Evolutionary conservation across 2,329 filamentous ascomycete genomes (phyloP).

Genomic region (Fusarium devonianum): DNA sequence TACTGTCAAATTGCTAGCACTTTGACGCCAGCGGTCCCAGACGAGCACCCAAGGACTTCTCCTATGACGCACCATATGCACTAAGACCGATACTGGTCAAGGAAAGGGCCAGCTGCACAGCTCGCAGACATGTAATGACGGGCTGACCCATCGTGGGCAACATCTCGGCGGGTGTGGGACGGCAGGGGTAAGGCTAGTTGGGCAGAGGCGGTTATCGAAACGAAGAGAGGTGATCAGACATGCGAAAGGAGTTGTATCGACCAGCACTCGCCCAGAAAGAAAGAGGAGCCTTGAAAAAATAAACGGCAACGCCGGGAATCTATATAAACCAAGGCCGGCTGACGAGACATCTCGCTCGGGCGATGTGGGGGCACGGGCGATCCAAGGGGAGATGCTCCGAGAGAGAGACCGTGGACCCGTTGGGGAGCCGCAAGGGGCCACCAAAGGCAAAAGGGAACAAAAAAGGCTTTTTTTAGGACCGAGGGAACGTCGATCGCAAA

Average conservation of each 20-base stretch:
- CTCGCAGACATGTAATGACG: constrained; percentile 32
- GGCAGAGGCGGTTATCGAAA: background rate
- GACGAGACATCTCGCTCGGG: constrained; percentile 34
- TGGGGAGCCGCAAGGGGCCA: constrained; percentile 20
- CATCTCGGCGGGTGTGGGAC: constrained; percentile 4
- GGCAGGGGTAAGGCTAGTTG: background rate
- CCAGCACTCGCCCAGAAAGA: constrained; percentile 15
- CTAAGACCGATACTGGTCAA: constrained; percentile 38
- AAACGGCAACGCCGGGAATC: constrained; percentile 35
- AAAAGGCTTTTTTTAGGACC: constrained; percentile 32
- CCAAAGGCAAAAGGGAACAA: constrained; percentile 12
- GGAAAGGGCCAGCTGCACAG: constrained; percentile 35
- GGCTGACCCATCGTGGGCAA: constrained; percentile 29
- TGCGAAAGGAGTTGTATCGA: constrained; percentile 6
- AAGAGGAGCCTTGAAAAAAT: constrained; percentile 17
- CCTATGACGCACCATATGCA: constrained; percentile 32
- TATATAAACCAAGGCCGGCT: constrained; percentile 37
- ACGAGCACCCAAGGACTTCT: background rate
- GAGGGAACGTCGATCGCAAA: constrained; percentile 31
- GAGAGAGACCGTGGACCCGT: constrained; percentile 37
- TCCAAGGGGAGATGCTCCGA: constrained; percentile 36
- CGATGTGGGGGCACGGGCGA: constrained; percentile 36
- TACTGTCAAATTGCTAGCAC: background rate
- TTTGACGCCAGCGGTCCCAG: background rate
- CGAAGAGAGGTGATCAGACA: background rate